Evolutionary conservation across 2,329 filamentous ascomycete genomes (phyloP).

Genomic region (Fusarium sp.): DNA sequence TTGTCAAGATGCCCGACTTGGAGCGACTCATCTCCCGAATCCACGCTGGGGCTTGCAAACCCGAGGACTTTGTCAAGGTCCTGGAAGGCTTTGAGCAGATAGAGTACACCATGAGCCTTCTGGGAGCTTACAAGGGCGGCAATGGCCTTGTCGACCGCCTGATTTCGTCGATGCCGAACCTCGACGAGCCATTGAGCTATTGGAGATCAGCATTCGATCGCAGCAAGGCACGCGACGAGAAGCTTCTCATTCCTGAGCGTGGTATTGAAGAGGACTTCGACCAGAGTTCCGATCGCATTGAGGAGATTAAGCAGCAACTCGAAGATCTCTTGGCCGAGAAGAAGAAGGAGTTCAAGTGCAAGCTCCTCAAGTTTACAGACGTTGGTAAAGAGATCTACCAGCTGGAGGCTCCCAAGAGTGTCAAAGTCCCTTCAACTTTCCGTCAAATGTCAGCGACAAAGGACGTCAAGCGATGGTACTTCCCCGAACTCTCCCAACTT

Average conservation of each 20-base stretch:
- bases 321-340: conserved; percentile 77
- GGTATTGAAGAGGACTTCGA: conserved; percentile 96
- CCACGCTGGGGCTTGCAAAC: conserved; percentile 89
- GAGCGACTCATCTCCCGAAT: conserved; percentile 94
- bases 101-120: conserved; percentile 88
- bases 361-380: conserved; percentile 79
- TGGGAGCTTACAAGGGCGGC: conserved; percentile 78
- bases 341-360: conserved; percentile 79
- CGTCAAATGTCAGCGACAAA: conserved; percentile 96
- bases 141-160: conserved; percentile 88
- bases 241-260: conserved; percentile 83
- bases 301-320: conserved; percentile 79
- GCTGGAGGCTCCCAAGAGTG: conserved; percentile 85
- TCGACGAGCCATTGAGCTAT: conserved; percentile 77
- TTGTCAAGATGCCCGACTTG: conserved; percentile 92
- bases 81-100: conserved; percentile 98
- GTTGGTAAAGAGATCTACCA: conserved; percentile 98
- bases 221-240: conserved; percentile 79
- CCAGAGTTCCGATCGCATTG: conserved; percentile 79
- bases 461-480: conserved; percentile 94
- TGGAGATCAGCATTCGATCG: conserved; percentile 96
- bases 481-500: conserved; percentile 81
- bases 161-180: conserved; percentile 85
- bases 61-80: conserved; percentile 92
- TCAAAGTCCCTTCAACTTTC: conserved; percentile 90